Percentiles rank a stretch among this genome's conserved stretches.
Conservation (phyloP, 306 rosid genomes). For the Arachis stenosperma region DNA sequence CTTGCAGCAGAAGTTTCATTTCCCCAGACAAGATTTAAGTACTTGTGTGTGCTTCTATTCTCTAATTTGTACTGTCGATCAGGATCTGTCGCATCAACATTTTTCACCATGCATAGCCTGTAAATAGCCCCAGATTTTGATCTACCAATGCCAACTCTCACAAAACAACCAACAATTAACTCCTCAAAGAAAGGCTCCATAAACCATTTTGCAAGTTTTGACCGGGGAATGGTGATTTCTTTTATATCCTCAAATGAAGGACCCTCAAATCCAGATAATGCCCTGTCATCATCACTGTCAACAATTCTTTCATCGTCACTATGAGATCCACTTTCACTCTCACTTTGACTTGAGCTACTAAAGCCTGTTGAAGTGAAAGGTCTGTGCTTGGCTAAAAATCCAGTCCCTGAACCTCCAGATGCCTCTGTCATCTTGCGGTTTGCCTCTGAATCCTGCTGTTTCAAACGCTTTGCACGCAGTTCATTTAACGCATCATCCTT, state of each 20-base stretch:
- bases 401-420: slow-evolving; percentile 57
- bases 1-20: slow-evolving; percentile 88
- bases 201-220: slow-evolving; percentile 86
- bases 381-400: slow-evolving; percentile 61
- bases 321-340: slow-evolving; percentile 71
- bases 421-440: slow-evolving; percentile 60
- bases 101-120: slow-evolving; percentile 87
- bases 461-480: slow-evolving; percentile 86
- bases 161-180: slow-evolving; percentile 93
- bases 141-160: slow-evolving; percentile 94
- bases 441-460: slow-evolving; percentile 85
- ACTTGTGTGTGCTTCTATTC: slow-evolving; percentile 78
- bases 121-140: slow-evolving; percentile 78
- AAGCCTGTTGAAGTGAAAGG: slow-evolving; percentile 58
- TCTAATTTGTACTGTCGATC: slow-evolving; percentile 76
- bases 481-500: slow-evolving; percentile 95
- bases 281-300: slow-evolving; percentile 83
- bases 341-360: slow-evolving; percentile 85
- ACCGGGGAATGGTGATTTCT: slow-evolving; percentile 81
- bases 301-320: slow-evolving; percentile 84
- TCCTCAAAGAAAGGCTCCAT: slow-evolving; percentile 98
- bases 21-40: slow-evolving; percentile 90
- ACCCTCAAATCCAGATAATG: slow-evolving; percentile 56
- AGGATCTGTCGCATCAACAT: slow-evolving; percentile 85
- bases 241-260: slow-evolving; percentile 75